Base-by-base conservation (phyloP, 768 basidiomycete species). In the Rhizopogon vulgaris region DNA sequence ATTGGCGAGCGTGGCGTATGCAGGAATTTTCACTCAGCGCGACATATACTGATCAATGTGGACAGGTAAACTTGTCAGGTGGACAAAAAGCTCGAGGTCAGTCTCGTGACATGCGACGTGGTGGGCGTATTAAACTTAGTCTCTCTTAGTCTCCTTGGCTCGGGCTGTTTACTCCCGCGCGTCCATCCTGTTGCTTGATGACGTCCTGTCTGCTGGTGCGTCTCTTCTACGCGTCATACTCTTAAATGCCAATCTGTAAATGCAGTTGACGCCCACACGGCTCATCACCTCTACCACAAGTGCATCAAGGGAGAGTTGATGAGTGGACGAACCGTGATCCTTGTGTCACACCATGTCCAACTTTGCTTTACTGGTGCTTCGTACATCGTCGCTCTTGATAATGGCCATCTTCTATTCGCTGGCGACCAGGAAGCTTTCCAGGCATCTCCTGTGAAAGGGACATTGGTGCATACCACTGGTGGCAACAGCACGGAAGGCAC, bases 341-440 rank as follows among this genome's bases (percentile, higher is more conserved):
- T 98, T 25, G 93, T 96, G 48, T 96, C 94, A 3, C 95, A 99
- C 62, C 92, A 95, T 62, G 87, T 96, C 32, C 88, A 93, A 61
- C 76, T 98, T 4, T 93, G 90, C 61, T 78, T 83, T 2, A 82
- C 89, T 1, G 86, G 81, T 27, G 91, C 94, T 2, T 72, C 69
- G 22, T 94, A 91, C 66, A 76, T 97, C 58, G 87, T 95, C 37
- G 84, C 87, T 14, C 74, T 93, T 25, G 89, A 92, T 34, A 71
- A 73, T 48, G 79, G 78, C 28, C 79, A 81, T n/a, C 77, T 94
- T 12, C 71, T 78, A 42, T 95, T 85, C 67, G 75, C 83, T 52
- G 94, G 94, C 30, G 74, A 74, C 54, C 69, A 74, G 32, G 78
- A 83, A 6, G 74, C 69, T 2, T 94, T 94, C 72, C 71, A 79